A percentile compares a stretch with the other conserved stretches of the same genome.
These are phyloP conservation scores for Arthrobotrys megalospora DNA, from an alignment of 2,329 filamentous ascomycete genomes.

Conservation along the genomic window DNA sequence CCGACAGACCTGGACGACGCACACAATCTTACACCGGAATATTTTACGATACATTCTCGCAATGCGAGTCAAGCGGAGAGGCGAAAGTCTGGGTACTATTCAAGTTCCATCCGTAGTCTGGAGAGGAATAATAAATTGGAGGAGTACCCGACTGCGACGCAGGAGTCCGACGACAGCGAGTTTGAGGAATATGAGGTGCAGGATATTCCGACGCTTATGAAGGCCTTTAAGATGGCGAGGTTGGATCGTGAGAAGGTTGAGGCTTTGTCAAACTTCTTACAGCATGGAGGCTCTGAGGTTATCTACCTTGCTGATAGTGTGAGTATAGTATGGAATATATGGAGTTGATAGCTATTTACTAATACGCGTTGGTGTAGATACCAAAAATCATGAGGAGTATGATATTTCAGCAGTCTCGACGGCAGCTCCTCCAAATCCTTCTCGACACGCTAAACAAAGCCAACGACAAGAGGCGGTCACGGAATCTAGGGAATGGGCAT, in stretches of 20 bases:
- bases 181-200: conserved; percentile 75
- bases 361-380: conserved; percentile 71
- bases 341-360: background rate
- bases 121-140: conserved; percentile 53
- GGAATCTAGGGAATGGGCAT: conserved; percentile 63
- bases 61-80: conserved; percentile 67
- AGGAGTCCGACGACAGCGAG: conserved; percentile 67
- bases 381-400: conserved; percentile 88
- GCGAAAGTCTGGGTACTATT: conserved; percentile 38
- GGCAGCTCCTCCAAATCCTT: conserved; percentile 80
- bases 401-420: conserved; percentile 89
- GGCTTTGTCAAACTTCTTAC: conserved; percentile 84
- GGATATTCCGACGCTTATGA: conserved; percentile 79
- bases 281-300: conserved; percentile 81
- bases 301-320: conserved; percentile 78
- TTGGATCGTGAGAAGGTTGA: conserved; percentile 95
- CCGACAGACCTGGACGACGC: conserved; percentile 70
- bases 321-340: conserved; percentile 43
- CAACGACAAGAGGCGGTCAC: conserved; percentile 58
- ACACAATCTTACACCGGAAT: conserved; percentile 80
- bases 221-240: conserved; percentile 76
- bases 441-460: conserved; percentile 73
- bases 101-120: conserved; percentile 56
- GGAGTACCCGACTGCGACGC: conserved; percentile 49
- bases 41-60: conserved; percentile 80